Evolutionary conservation across 1,284 basidiomycete genomes (phyloP).

Genomic region (Microbotryum scabiosae): DNA sequence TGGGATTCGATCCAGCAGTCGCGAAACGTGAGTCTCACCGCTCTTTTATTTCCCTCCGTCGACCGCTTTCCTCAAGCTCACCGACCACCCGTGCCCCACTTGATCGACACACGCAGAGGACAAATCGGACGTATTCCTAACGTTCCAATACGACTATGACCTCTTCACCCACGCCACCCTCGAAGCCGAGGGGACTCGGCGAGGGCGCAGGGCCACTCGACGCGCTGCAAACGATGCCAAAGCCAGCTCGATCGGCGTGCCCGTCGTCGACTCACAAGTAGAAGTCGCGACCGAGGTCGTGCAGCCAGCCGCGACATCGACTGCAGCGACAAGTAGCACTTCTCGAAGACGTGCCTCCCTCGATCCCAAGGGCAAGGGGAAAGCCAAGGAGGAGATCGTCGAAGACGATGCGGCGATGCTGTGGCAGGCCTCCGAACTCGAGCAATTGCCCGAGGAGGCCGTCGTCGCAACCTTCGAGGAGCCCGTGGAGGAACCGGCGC

Average conservation of each 20-base stretch:
- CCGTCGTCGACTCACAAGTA: not conserved
- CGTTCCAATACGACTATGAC: constrained; percentile 53
- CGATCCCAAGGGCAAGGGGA: constrained; percentile 25
- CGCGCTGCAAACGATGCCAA: constrained; percentile 52
- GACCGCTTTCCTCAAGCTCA: not conserved
- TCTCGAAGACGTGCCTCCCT: not conserved
- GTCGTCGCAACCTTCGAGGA: no score
- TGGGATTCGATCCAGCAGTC: constrained; percentile 63
- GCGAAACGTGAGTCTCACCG: constrained; percentile 48
- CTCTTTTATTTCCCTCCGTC: not conserved
- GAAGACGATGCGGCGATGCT: not conserved
- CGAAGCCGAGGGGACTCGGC: not conserved
- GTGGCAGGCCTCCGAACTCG: no score
- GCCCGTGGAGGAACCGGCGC: no score
- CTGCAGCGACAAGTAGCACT: not conserved
- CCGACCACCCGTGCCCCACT: not conserved
- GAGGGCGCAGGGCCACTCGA: constrained; percentile 55
- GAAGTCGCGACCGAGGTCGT: not conserved
- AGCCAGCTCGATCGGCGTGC: constrained; percentile 39
- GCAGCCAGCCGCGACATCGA: not conserved
- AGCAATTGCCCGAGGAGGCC: no score
- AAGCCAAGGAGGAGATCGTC: constrained; percentile 1
- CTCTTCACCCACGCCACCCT: constrained; percentile 40
- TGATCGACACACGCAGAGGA: constrained; percentile 42
- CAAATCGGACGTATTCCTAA: constrained; percentile 58